A percentile compares a stretch with the other conserved stretches of the same genome.
These are phyloP conservation scores for Sungouiozyma intestinalis DNA, from an alignment of 805 yeast species.

Conservation along the genomic window DNA sequence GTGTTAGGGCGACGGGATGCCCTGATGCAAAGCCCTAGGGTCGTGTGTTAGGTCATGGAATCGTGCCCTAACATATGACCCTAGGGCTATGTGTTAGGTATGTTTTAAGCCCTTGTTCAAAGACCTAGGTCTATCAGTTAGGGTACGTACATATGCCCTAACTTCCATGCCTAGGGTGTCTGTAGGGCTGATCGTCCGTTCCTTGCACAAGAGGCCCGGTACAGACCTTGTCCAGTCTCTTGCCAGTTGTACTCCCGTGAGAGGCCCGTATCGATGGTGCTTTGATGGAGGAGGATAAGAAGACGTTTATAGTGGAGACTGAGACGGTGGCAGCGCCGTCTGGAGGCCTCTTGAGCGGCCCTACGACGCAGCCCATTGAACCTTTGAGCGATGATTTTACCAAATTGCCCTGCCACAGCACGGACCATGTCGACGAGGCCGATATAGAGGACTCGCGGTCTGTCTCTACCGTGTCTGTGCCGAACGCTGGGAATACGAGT, in stretches of 20 bases:
- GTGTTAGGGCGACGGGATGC: too few relatives aligned
- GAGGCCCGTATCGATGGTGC: background rate
- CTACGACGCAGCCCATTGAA: background rate
- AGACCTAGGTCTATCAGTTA: background rate
- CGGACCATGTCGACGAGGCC: background rate
- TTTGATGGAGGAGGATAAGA: conserved; percentile 18
- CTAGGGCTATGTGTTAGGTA: background rate
- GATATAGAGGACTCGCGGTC: background rate
- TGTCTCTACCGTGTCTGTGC: background rate
- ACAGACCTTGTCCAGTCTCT: too few relatives aligned
- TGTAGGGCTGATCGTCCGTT: too few relatives aligned
- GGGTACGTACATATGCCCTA: too few relatives aligned
- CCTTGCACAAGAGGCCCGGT: too few relatives aligned
- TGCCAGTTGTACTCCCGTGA: background rate
- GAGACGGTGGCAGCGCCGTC: conserved; percentile 46
- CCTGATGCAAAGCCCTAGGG: too few relatives aligned
- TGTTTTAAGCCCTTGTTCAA: too few relatives aligned
- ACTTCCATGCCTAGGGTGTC: too few relatives aligned
- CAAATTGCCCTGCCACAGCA: background rate
- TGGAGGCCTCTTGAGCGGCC: conserved; percentile 24
- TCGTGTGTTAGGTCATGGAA: too few relatives aligned
- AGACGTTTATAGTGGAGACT: conserved; percentile 46
- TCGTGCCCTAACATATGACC: too few relatives aligned
- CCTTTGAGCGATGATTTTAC: background rate
- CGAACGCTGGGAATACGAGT: background rate